A percentile compares a stretch with the other conserved stretches of the same genome.
phyloP scores from a whole-genome alignment of 2,329 filamentous ascomycete species.

The Botrytis sinoallii region DNA sequence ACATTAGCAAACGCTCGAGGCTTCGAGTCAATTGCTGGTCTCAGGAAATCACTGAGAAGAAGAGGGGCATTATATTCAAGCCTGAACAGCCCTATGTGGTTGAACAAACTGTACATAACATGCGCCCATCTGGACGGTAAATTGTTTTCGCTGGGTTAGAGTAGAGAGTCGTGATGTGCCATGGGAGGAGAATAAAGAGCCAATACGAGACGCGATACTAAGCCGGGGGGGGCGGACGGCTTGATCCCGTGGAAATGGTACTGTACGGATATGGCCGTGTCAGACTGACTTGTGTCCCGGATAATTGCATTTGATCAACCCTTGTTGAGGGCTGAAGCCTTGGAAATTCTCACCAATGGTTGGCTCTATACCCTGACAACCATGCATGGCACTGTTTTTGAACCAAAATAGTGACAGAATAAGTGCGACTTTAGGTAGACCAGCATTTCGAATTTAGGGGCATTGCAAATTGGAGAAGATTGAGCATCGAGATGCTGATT shows the following conservation, averaged over 20 bases:
- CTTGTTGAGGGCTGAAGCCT: conserved; percentile 9
- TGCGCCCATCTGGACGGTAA: not conserved
- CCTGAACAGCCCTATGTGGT: conserved; percentile 7
- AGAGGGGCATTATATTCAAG: conserved; percentile 4
- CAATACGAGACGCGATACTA: not conserved
- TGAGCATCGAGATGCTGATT: not conserved
- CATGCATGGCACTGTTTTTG: not conserved
- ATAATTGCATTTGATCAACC: conserved; percentile 8
- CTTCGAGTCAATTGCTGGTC: conserved; percentile 3
- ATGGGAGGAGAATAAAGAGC: not conserved
- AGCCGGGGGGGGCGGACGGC: conserved; percentile 3
- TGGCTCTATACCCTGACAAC: conserved; percentile 4
- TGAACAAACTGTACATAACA: conserved; percentile 1
- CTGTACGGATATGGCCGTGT: conserved; percentile 7
- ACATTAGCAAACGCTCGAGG: conserved; percentile 6
- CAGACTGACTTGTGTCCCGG: not conserved
- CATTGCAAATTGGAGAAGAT: not conserved
- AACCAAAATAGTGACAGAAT: conserved; percentile 2
- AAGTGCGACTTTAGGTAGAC: not conserved
- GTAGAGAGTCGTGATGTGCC: not conserved
- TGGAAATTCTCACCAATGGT: conserved; percentile 1
- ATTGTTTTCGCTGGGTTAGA: not conserved
- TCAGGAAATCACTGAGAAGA: not conserved
- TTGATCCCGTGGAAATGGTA: conserved; percentile 16
- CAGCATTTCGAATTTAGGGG: not conserved